A percentile compares a stretch with the other conserved stretches of the same genome.
These are phyloP conservation scores for Rhododendron vialii DNA, from an alignment of 148 eudicot species.

Conservation along the genomic window DNA sequence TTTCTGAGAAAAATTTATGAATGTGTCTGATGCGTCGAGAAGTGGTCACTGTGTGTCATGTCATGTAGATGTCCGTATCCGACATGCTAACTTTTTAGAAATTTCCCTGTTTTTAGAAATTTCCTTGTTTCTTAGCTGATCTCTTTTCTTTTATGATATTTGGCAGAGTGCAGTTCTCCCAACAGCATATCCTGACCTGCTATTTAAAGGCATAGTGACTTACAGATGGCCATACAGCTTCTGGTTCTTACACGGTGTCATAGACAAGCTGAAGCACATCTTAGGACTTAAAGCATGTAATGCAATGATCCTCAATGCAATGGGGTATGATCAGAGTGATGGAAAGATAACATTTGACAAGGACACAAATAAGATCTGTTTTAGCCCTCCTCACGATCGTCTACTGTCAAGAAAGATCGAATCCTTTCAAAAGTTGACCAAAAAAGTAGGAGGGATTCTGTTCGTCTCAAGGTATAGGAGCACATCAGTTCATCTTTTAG, in stretches of 20 bases:
- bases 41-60: background rate
- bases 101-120: too few species aligned
- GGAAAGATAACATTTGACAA: conserved; percentile 28
- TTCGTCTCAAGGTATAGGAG: conserved; percentile 29
- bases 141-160: background rate
- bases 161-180: conserved; percentile 40
- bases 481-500: conserved; percentile 39
- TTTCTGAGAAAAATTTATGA: too few species aligned
- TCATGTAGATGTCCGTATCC: background rate
- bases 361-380: conserved; percentile 12
- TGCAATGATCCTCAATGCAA: conserved; percentile 32
- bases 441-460: conserved; percentile 31
- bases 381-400: conserved; percentile 28
- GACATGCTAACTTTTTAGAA: background rate
- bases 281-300: conserved; percentile 16
- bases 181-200: conserved; percentile 20
- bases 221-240: conserved; percentile 25
- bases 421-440: conserved; percentile 28
- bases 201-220: conserved; percentile 29
- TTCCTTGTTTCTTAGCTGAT: background rate
- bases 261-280: conserved; percentile 19
- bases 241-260: conserved; percentile 20
- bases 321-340: conserved; percentile 32
- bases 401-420: conserved; percentile 25
- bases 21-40: background rate